These are phyloP conservation scores for Blepharisma undulans DNA, from an alignment of 169 alveolate species.

Conservation along the genomic window DNA sequence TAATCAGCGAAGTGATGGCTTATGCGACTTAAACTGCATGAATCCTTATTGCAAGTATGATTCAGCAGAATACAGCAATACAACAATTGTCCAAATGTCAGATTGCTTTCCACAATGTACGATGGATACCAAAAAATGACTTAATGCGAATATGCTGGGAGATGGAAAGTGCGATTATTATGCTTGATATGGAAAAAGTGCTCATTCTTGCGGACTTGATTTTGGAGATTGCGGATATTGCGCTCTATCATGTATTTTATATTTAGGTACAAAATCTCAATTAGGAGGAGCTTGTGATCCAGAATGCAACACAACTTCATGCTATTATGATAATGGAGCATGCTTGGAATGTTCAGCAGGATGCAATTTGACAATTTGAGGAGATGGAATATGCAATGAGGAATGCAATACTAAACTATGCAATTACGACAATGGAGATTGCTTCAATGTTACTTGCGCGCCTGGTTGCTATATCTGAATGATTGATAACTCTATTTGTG, in stretches of 20 bases:
- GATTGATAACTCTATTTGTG: background rate
- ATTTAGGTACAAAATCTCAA: background rate
- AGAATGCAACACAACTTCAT: background rate
- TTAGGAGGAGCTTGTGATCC: background rate
- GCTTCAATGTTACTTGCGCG: background rate
- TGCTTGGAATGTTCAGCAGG: background rate
- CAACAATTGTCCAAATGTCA: background rate
- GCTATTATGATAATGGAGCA: background rate
- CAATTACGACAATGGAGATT: background rate
- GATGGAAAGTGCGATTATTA: background rate
- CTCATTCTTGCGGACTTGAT: background rate
- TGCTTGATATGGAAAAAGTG: too few species aligned
- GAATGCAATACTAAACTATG: background rate
- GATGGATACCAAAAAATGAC: too few species aligned
- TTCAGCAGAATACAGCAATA: background rate
- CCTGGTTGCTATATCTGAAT: background rate
- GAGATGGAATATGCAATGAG: background rate
- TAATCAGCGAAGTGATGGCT: background rate
- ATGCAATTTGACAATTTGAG: background rate
- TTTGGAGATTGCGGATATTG: conserved; percentile 5
- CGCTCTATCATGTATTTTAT: background rate
- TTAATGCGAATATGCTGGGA: too few species aligned
- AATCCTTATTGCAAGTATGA: background rate
- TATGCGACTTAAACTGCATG: background rate
- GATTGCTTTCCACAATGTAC: background rate